A percentile compares a stretch with the other conserved stretches of the same genome.
phyloP scores from a whole-genome alignment of 2,329 filamentous ascomycete genomes.

The Onygenales sp. region DNA sequence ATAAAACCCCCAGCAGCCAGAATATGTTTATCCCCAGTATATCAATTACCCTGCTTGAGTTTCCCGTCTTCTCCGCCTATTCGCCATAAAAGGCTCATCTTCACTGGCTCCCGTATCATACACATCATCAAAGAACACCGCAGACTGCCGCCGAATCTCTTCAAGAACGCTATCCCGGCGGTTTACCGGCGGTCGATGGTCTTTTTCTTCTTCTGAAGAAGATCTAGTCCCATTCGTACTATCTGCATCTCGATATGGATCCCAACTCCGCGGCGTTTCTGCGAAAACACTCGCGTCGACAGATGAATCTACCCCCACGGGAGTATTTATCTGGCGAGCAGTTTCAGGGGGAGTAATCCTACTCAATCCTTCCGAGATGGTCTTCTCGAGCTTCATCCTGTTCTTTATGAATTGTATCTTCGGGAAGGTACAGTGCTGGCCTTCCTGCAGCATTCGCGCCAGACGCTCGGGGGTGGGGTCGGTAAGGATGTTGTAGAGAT shows the following conservation, averaged over 20 bases:
- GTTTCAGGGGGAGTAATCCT: conserved; percentile 19
- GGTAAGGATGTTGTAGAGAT: conserved; percentile 77
- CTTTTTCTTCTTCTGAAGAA: conserved; percentile 15
- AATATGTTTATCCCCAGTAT: no score
- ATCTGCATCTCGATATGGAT: not conserved
- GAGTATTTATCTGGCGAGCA: not conserved
- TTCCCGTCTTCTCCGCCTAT: not conserved
- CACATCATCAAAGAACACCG: conserved; percentile 38
- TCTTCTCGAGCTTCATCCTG: conserved; percentile 69
- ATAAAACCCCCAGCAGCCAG: no score
- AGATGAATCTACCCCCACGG: not conserved
- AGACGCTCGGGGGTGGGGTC: conserved; percentile 70
- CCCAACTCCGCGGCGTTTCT: not conserved
- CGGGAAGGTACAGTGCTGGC: conserved; percentile 80
- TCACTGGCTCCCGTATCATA: conserved; percentile 16
- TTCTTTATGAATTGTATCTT: conserved; percentile 89
- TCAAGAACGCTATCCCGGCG: conserved; percentile 29
- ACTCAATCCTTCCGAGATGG: conserved; percentile 48
- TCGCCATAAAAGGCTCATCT: not conserved
- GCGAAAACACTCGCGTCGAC: not conserved
- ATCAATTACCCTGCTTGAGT: no score
- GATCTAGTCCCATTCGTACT: conserved; percentile 13
- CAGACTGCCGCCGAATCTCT: conserved; percentile 36
- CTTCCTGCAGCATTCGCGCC: conserved; percentile 80
- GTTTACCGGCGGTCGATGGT: conserved; percentile 14